Conservation (phyloP, 306 rosid species). For the Coriaria nepalensis region DNA sequence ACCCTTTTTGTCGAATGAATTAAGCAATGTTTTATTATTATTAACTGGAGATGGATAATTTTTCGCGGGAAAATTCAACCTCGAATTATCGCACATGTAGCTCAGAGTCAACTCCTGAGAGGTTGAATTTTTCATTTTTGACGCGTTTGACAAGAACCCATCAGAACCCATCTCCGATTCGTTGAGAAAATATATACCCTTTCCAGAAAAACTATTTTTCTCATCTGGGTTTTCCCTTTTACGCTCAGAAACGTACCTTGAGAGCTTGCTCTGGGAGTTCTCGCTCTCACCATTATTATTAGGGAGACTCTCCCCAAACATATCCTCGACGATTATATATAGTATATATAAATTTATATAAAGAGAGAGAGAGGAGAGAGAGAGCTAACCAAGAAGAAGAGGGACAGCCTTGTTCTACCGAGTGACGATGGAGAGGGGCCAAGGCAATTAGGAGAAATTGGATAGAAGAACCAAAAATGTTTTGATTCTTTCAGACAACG, state of each 20-base stretch:
- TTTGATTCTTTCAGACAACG: too few relatives aligned
- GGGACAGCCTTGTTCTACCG: neutral
- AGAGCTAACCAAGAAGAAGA: neutral
- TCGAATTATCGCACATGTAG: slow-evolving; percentile 64
- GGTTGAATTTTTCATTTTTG: slow-evolving; percentile 25
- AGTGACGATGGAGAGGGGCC: neutral
- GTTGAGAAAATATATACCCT: slow-evolving; percentile 32
- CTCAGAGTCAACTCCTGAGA: slow-evolving; percentile 78
- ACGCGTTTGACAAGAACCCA: slow-evolving; percentile 25
- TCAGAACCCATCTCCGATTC: slow-evolving; percentile 28
- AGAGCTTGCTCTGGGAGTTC: slow-evolving; percentile 61
- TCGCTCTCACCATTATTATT: slow-evolving; percentile 52
- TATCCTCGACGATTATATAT: slow-evolving; percentile 12
- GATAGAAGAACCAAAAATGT: too few relatives aligned
- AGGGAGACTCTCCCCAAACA: slow-evolving; percentile 47
- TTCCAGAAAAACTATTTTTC: slow-evolving; percentile 24
- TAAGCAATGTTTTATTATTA: slow-evolving; percentile 27
- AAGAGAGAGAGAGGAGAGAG: neutral
- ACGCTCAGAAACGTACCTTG: slow-evolving; percentile 36
- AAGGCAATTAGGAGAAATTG: neutral
- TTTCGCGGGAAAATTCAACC: slow-evolving; percentile 38
- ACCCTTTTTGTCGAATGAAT: slow-evolving; percentile 55
- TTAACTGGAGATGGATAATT: slow-evolving; percentile 14
- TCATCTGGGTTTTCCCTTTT: slow-evolving; percentile 23
- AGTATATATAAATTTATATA: neutral